These are phyloP conservation scores for Penicillium flavigenum DNA, from an alignment of 495 filamentous ascomycete genomes.

Conservation along the genomic window DNA sequence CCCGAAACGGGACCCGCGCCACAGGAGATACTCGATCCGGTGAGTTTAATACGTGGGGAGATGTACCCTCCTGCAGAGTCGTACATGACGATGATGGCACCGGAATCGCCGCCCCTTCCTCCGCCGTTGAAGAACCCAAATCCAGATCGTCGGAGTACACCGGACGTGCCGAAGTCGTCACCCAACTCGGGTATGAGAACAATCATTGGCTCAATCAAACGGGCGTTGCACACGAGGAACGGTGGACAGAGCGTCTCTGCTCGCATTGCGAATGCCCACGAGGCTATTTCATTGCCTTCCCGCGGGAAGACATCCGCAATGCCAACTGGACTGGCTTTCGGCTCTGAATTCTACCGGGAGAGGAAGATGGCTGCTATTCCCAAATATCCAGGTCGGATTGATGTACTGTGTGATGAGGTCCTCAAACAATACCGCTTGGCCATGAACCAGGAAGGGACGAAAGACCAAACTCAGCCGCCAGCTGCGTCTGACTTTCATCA, in stretches of 20 bases:
- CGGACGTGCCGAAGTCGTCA: slow-evolving; percentile 34
- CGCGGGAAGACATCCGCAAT: slow-evolving; percentile 46
- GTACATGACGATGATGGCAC: slow-evolving; percentile 69
- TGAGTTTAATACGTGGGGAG: slow-evolving; percentile 81
- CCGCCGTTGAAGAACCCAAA: slow-evolving; percentile 22
- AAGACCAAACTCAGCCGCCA: slow-evolving; percentile 9
- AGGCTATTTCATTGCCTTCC: slow-evolving; percentile 23
- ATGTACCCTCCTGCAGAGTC: slow-evolving; percentile 72
- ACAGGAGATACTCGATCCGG: slow-evolving; percentile 67
- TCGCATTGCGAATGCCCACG: slow-evolving; percentile 38
- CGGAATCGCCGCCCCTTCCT: slow-evolving; percentile 55
- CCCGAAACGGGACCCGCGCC: slow-evolving; percentile 6
- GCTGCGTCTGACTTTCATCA: slow-evolving; percentile 10
- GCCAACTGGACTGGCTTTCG: slow-evolving; percentile 48
- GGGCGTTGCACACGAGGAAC: slow-evolving; percentile 75
- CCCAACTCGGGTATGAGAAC: slow-evolving; percentile 72
- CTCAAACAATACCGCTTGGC: slow-evolving; percentile 58
- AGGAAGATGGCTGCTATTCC: slow-evolving; percentile 38
- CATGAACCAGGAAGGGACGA: slow-evolving; percentile 18
- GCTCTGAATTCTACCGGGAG: slow-evolving; percentile 47
- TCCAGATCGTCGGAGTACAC: slow-evolving; percentile 35
- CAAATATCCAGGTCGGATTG: slow-evolving; percentile 55
- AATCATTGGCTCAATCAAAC: slow-evolving; percentile 81
- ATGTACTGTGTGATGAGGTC: slow-evolving; percentile 76
- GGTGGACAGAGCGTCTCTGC: slow-evolving; percentile 42